Percentiles rank a stretch among this genome's conserved stretches.
These are phyloP conservation scores for Ustilago nuda DNA, from an alignment of 1,284 basidiomycete genomes.

Conservation along the genomic window DNA sequence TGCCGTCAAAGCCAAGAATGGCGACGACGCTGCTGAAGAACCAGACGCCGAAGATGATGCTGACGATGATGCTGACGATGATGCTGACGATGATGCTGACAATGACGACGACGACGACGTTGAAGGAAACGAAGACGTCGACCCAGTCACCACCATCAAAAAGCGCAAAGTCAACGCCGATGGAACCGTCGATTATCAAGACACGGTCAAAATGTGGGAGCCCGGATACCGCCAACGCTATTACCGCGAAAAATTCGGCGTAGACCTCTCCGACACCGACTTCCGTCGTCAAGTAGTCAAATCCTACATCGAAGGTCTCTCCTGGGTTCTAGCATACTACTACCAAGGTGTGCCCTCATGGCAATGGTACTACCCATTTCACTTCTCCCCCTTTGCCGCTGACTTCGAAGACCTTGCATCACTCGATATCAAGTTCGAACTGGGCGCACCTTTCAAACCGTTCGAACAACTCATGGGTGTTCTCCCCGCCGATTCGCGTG, in stretches of 20 bases:
- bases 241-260: constrained; percentile 91
- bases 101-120: constrained; percentile 73
- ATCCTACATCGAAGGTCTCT: constrained; percentile 90
- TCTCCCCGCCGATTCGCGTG: constrained; percentile 89
- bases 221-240: constrained; percentile 87
- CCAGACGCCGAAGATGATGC: constrained; percentile 18
- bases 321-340: constrained; percentile 97
- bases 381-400: constrained; percentile 97
- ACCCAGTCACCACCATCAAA: constrained; percentile 53
- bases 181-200: constrained; percentile 82
- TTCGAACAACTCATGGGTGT: constrained; percentile 99
- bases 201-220: constrained; percentile 83
- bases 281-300: constrained; percentile 83
- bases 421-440: constrained; percentile 82
- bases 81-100: constrained; percentile 71
- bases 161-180: constrained; percentile 65
- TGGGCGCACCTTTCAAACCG: constrained; percentile 91
- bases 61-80: constrained; percentile 73
- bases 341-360: constrained; percentile 96
- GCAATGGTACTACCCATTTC: constrained; percentile 99
- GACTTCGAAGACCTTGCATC: constrained; percentile 83
- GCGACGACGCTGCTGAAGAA: constrained; percentile 10
- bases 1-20: constrained; percentile 2
- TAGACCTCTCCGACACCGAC: constrained; percentile 78
- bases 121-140: constrained; percentile 67